Percentiles rank a stretch among this genome's conserved stretches.
These are phyloP conservation scores for Theobroma cacao DNA, from an alignment of 345 rosid genomes.

Conservation along the genomic window DNA sequence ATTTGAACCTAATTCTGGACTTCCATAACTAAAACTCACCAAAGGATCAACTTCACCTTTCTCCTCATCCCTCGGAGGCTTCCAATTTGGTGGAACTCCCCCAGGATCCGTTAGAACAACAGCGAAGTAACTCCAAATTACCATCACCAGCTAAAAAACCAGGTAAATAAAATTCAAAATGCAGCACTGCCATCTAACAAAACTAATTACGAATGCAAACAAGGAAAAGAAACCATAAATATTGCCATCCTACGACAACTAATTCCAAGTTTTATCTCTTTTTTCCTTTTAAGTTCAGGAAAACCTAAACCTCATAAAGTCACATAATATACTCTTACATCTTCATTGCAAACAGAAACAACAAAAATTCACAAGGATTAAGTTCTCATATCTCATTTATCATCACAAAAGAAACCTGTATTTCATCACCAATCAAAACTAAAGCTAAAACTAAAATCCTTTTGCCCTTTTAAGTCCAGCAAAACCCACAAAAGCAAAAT, in stretches of 20 bases:
- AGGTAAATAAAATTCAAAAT: conserved; percentile 9
- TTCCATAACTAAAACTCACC: conserved; percentile 22
- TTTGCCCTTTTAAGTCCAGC: background rate
- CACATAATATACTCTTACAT: background rate
- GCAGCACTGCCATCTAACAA: background rate
- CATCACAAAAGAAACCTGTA: background rate
- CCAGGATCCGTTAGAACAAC: conserved; percentile 80
- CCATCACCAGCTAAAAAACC: conserved; percentile 59
- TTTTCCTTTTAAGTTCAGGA: background rate
- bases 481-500: background rate
- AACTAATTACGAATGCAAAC: background rate
- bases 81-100: conserved; percentile 73
- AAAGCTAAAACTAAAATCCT: background rate
- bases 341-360: background rate
- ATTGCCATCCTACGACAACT: background rate
- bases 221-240: background rate
- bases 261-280: background rate
- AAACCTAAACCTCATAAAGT: background rate
- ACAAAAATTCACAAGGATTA: background rate
- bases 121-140: conserved; percentile 74
- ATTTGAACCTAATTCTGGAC: conserved; percentile 17
- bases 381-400: background rate
- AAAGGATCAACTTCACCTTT: conserved; percentile 39
- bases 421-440: background rate
- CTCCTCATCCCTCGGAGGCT: conserved; percentile 60